Evolutionary conservation across 2,329 filamentous ascomycete species (phyloP).

Genomic region (Penicillium sp.): DNA sequence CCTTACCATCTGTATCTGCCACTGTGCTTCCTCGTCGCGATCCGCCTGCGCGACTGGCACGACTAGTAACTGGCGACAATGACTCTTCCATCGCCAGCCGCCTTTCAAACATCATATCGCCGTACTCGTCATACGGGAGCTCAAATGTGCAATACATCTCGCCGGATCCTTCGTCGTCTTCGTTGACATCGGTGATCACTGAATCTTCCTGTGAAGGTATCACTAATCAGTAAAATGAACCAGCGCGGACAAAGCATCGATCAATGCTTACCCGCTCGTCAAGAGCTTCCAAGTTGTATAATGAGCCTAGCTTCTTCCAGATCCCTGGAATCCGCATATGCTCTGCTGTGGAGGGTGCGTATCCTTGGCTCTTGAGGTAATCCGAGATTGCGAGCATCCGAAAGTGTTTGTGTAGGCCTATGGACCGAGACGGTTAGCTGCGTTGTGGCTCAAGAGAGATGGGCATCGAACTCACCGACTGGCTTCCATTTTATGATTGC

Average conservation of each 20-base stretch:
- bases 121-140: constrained; percentile 55
- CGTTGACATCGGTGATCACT: constrained; percentile 56
- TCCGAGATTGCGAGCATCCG: constrained; percentile 84
- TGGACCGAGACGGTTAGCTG: constrained; percentile 5
- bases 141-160: constrained; percentile 67
- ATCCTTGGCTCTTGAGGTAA: constrained; percentile 77
- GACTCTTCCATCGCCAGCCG: constrained; percentile 46
- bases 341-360: constrained; percentile 59
- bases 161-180: constrained; percentile 50
- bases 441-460: not conserved
- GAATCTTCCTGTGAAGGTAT: constrained; percentile 50
- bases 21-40: constrained; percentile 48
- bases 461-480: constrained; percentile 63
- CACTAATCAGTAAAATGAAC: constrained; percentile 23
- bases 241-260: not conserved
- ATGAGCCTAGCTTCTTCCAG: constrained; percentile 78
- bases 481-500: constrained; percentile 93
- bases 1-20: constrained; percentile 50
- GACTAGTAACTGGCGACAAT: constrained; percentile 42
- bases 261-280: constrained; percentile 72
- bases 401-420: constrained; percentile 88
- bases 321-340: constrained; percentile 91
- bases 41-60: constrained; percentile 25
- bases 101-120: constrained; percentile 50
- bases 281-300: constrained; percentile 83